These are phyloP conservation scores for Cladosporium sp. DNA, from an alignment of 2,329 filamentous ascomycete genomes.

Conservation along the genomic window DNA sequence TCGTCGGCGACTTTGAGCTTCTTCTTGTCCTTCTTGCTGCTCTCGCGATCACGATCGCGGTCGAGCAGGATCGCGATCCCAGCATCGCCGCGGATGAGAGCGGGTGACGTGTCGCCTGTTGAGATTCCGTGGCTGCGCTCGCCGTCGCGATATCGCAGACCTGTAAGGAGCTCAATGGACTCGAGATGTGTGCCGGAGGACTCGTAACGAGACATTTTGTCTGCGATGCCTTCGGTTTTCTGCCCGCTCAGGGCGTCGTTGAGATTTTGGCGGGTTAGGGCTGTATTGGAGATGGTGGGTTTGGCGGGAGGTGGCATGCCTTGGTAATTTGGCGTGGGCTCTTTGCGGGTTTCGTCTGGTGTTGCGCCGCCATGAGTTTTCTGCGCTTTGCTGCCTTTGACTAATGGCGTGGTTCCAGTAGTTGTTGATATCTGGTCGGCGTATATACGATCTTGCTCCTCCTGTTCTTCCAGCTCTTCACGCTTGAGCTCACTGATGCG, in stretches of 20 bases:
- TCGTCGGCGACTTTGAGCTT: constrained; percentile 78
- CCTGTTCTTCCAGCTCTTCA: constrained; percentile 78
- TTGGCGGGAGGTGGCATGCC: constrained; percentile 66
- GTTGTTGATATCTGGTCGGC: constrained; percentile 24
- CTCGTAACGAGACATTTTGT: constrained; percentile 82
- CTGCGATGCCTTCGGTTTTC: constrained; percentile 70
- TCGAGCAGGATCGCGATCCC: constrained; percentile 81
- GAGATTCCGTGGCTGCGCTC: constrained; percentile 85
- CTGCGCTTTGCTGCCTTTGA: constrained; percentile 16
- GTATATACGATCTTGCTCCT: constrained; percentile 59
- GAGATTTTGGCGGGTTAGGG: constrained; percentile 74
- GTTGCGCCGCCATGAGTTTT: constrained; percentile 13
- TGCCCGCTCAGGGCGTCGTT: constrained; percentile 65
- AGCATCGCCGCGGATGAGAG: constrained; percentile 77
- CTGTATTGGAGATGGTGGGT: constrained; percentile 58
- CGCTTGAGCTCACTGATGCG: constrained; percentile 79
- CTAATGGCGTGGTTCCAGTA: constrained; percentile 24
- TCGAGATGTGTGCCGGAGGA: constrained; percentile 68
- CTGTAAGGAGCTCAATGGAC: constrained; percentile 89
- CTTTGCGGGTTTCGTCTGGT: constrained; percentile 17
- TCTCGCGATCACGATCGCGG: constrained; percentile 69
- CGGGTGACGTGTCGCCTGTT: constrained; percentile 76
- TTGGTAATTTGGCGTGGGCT: constrained; percentile 37
- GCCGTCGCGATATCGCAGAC: constrained; percentile 79
- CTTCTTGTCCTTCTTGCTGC: constrained; percentile 79